Base-by-base conservation (phyloP, 495 filamentous ascomycete species). In the Platismatia glauca region DNA sequence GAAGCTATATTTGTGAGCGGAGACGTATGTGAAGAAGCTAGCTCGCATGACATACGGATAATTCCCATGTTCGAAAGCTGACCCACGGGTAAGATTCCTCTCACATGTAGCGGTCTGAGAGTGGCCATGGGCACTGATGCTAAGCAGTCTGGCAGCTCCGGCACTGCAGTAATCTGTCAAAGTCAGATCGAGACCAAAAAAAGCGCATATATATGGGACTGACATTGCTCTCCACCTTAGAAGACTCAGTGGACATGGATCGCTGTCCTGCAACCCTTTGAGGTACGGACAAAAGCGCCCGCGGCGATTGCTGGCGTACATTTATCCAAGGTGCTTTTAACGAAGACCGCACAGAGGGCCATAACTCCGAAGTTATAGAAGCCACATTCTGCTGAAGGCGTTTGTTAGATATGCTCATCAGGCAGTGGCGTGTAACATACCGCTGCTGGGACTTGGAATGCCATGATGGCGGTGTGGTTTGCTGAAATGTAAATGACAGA, bases 341-440 rank as follows among this genome's bases (percentile, higher is more conserved):
- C n/a, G 76, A 33, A 35, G 66, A 78, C 22, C 71, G 76, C 70
- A 81, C 72, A 11, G 72, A 74, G 37, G 76, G 76, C 77, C 74
- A 77, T 15, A 79, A 56, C 61, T 79, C 77, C 35, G 73, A 76
- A 29, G 74, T 73, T 61, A 73, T 68, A 29, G 73, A 67, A 34
- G 73, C 66, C 5, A 79, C 48, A 59, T 70, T 75, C 79, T 82
- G 37, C 22, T 31, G 22, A 24, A 60, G 34, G 11, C 18, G 52
- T 74, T 50, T 71, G 41, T 29, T 57, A 59, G 55, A 16, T 55
- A 35, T 27, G 20, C 20, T 20, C 29, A 13, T 24, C 22, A 34
- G 9, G 34, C 43, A 22, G 50, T 31, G 67, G 46, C 76, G 66
- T 71, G 78, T 77, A 61, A 61, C 75, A 70, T 70, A 74, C 71